Conservation (phyloP, 352 stramenopile genomes). For the Phytophthora crassamura region DNA sequence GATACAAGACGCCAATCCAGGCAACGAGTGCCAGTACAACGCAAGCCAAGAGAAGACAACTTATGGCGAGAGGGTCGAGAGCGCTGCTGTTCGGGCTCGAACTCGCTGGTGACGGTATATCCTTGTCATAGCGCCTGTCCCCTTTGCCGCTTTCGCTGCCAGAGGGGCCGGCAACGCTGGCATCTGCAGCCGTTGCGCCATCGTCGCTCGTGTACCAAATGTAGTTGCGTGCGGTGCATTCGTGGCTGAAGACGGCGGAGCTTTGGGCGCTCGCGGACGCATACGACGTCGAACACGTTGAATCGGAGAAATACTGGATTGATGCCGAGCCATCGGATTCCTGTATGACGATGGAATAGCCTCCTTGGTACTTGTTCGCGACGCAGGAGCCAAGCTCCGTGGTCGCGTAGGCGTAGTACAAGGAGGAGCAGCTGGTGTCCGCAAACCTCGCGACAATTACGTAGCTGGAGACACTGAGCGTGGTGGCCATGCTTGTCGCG, state of each 20-base stretch:
- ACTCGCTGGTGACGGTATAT: neutral
- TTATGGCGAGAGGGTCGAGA: slow-evolving; percentile 6
- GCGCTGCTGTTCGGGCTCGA: neutral
- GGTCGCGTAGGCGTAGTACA: slow-evolving; percentile 10
- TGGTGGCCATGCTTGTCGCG: neutral
- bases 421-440: slow-evolving; percentile 11
- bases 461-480: slow-evolving; percentile 7
- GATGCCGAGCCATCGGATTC: slow-evolving; percentile 10
- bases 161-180: neutral
- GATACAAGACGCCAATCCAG: slow-evolving; percentile 13
- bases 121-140: neutral
- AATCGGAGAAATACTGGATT: slow-evolving; percentile 8
- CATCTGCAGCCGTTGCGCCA: neutral
- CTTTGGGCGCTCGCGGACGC: slow-evolving; percentile 1
- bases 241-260: neutral
- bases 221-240: slow-evolving; percentile 19
- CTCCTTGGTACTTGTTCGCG: slow-evolving; percentile 7
- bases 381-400: slow-evolving; percentile 1
- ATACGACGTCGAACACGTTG: slow-evolving; percentile 5
- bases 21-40: slow-evolving; percentile 6
- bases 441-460: slow-evolving; percentile 8
- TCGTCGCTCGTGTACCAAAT: slow-evolving; percentile 19
- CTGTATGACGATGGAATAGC: slow-evolving; percentile 5
- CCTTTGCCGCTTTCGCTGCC: neutral
- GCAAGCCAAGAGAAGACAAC: slow-evolving; percentile 6